Percentiles rank a stretch among this genome's conserved stretches.
Evolutionary conservation across 495 filamentous ascomycete species (phyloP).

Genomic region (Aspergillus panamensis): DNA sequence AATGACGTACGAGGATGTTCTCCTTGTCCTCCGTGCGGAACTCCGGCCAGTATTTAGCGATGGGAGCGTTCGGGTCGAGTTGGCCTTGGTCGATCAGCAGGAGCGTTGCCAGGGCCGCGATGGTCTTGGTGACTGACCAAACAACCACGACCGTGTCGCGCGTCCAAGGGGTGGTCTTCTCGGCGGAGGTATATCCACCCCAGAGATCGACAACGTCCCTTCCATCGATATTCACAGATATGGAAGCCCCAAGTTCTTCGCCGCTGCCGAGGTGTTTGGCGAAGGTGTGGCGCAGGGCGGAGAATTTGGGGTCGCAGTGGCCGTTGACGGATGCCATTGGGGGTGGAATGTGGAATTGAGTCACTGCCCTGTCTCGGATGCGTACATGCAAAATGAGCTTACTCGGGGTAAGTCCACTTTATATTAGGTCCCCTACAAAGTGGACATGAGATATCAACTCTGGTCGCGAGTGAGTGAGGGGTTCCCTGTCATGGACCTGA

Average conservation of each 20-base stretch:
- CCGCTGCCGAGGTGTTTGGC: conserved; percentile 25
- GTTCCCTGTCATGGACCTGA: not conserved
- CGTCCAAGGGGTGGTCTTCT: conserved; percentile 31
- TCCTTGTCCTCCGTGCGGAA: conserved; percentile 43
- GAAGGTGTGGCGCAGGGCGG: conserved; percentile 31
- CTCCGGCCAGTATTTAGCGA: conserved; percentile 46
- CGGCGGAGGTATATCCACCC: conserved; percentile 37
- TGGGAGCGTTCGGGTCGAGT: conserved; percentile 35
- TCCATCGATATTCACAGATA: conserved; percentile 42
- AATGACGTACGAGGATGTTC: conserved; percentile 37
- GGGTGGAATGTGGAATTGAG: not conserved
- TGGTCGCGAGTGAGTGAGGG: not conserved
- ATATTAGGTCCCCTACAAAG: too few relatives aligned
- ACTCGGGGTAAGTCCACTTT: too few relatives aligned
- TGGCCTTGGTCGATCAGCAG: conserved; percentile 40
- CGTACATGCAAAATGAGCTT: not conserved
- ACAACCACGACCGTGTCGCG: conserved; percentile 39
- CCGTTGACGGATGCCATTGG: conserved; percentile 36
- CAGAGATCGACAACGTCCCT: conserved; percentile 45
- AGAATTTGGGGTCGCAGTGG: conserved; percentile 34
- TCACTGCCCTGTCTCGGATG: not conserved
- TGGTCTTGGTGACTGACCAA: conserved; percentile 41
- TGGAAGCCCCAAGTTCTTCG: conserved; percentile 41
- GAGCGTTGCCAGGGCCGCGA: conserved; percentile 36
- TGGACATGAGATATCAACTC: too few relatives aligned